Conservation (phyloP, 257 asterid species). For the Ligustrum vulgare region DNA sequence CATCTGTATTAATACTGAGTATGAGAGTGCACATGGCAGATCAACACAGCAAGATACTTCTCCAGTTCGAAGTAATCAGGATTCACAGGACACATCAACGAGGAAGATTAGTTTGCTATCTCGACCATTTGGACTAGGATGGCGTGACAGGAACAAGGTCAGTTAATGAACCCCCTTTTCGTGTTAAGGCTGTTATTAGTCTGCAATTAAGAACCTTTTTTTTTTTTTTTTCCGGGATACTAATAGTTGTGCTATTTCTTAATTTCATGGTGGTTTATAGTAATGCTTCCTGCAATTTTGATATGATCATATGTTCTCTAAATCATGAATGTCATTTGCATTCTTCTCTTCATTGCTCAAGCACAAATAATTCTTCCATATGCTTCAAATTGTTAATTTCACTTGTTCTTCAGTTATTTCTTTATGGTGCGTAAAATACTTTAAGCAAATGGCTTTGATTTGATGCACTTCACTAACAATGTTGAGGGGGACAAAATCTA, state of each 20-base stretch:
- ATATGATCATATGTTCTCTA: background rate
- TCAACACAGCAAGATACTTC: conserved; percentile 53
- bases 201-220: too few species aligned
- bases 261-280: too few species aligned
- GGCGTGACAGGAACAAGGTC: conserved; percentile 97
- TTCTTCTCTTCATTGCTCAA: background rate
- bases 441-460: background rate
- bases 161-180: conserved; percentile 17
- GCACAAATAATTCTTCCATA: background rate
- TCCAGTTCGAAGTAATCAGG: conserved; percentile 51
- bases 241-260: too few species aligned
- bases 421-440: background rate
- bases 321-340: background rate
- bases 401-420: background rate
- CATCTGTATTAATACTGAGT: background rate
- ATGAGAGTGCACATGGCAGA: conserved; percentile 42
- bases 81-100: conserved; percentile 58
- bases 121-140: conserved; percentile 77
- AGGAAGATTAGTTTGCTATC: conserved; percentile 81
- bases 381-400: background rate
- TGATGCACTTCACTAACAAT: conserved; percentile 3
- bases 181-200: too few species aligned
- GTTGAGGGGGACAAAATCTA: conserved; percentile 9
- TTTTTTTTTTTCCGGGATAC: too few species aligned
- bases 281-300: background rate